These are phyloP conservation scores for Melanogaster broomeanus DNA, from an alignment of 768 basidiomycete species.

Conservation along the genomic window DNA sequence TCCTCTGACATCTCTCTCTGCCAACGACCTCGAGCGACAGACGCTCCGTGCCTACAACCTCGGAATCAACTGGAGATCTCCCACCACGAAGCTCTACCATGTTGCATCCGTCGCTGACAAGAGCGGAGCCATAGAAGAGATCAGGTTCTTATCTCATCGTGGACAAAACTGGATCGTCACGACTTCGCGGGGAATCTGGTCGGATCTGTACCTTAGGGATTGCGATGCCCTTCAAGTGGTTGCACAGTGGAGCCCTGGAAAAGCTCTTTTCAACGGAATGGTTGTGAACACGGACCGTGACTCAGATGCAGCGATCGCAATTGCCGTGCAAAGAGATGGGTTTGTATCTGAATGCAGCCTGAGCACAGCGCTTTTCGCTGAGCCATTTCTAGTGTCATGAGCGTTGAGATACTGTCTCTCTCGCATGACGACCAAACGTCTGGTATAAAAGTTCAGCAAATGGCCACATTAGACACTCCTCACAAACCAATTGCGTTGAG, in stretches of 20 bases:
- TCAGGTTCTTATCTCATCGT: constrained; percentile 53
- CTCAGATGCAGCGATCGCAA: constrained; percentile 50
- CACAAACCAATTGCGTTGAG: constrained; percentile 50
- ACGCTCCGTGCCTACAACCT: constrained; percentile 48
- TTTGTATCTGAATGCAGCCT: constrained; percentile 32
- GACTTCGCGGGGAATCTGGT: constrained; percentile 64
- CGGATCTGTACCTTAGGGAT: constrained; percentile 56
- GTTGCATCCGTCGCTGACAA: constrained; percentile 27
- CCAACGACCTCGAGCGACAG: constrained; percentile 45
- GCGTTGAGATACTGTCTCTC: constrained; percentile 33
- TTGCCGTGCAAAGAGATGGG: constrained; percentile 50
- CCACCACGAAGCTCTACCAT: constrained; percentile 12
- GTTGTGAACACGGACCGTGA: constrained; percentile 47
- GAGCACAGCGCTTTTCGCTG: constrained; percentile 3
- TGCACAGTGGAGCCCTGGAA: constrained; percentile 56
- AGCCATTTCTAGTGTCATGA: constrained; percentile 18
- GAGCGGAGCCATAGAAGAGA: constrained; percentile 49
- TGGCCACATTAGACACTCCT: constrained; percentile 39
- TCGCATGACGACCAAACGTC: not conserved
- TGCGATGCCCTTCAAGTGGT: constrained; percentile 27
- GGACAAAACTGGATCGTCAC: constrained; percentile 49
- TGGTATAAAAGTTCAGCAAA: constrained; percentile 29
- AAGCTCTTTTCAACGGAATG: constrained; percentile 53
- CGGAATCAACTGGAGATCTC: constrained; percentile 50
- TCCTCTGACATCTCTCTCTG: constrained; percentile 37